Base-by-base conservation (phyloP, 768 basidiomycete genomes). In the Rhodotorula taiwanensis region DNA sequence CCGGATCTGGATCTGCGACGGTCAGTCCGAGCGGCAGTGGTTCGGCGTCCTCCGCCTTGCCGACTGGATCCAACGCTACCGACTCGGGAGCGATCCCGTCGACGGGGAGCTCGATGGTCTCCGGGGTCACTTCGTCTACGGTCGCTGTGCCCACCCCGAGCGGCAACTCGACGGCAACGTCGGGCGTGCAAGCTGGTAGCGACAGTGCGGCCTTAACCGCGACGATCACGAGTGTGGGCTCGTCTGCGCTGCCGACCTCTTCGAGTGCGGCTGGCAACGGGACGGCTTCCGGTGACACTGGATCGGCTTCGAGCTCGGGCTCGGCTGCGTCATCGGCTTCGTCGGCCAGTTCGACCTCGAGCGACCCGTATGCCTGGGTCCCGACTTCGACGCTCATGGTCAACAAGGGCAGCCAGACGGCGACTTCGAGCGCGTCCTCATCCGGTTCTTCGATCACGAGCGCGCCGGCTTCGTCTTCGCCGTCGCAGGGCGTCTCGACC, bases 371-470 rank as follows among this genome's bases (percentile, higher is more conserved):
- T 60, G 65, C 64, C 28, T 73, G 67, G 67, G 65, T 73, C 10
- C 72, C 70, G 9, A 70, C 72, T 6, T 64, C 64, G 15, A 52
- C 68, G 13, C 66, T 73, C 41, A 53, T 73, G 11, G 34, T 66
- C 47, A 58, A 62, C 18, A 71, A 70, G 18, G 14, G 55, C 14
- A 49, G 39, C 23, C 44, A 57, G 4, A 25, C 62, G 6, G 52
- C 60, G 0, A 53, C 70, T 0, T 33, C 64, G 21, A 45, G 39
- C 25, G 25, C 34, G 39, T 54, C 67, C 8, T 15, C 57, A 7
- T 16, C n/a, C 18, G 25, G 45, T 23, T 27, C 52, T 2, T 10
- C 20, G 18, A 30, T 36, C 27, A 28, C 52, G 3, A 8, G 27
- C 0, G 27, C 58, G 30, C 31, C 50, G 13, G 9, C 50, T 20